Conservation (phyloP, 2,329 filamentous ascomycete species). For the Penicillium sp. region DNA sequence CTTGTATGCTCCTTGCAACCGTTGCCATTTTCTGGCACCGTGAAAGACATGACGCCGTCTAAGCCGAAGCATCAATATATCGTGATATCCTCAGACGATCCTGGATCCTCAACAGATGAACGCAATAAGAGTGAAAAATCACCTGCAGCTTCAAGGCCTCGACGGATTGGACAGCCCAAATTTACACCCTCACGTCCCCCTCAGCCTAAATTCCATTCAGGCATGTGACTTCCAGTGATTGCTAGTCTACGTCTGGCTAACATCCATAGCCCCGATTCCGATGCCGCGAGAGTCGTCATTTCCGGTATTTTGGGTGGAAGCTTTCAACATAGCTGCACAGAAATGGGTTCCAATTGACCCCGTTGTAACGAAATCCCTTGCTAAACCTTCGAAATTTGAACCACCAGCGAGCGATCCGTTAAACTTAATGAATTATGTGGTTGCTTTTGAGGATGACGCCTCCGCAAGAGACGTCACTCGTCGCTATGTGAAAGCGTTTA, state of each 20-base stretch:
- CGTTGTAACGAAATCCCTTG: conserved; percentile 75
- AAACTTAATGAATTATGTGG: conserved; percentile 77
- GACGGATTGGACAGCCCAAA: conserved; percentile 39
- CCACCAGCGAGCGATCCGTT: conserved; percentile 74
- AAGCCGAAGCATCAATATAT: conserved; percentile 41
- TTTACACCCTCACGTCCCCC: conserved; percentile 27
- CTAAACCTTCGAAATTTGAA: conserved; percentile 73
- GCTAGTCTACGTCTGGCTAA: conserved; percentile 11
- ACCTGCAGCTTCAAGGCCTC: conserved; percentile 20
- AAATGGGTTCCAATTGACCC: conserved; percentile 91
- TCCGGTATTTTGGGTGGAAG: conserved; percentile 93
- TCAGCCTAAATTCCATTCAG: conserved; percentile 13
- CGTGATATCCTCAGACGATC: conserved; percentile 37
- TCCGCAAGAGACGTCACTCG: conserved; percentile 80
- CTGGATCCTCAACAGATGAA: conserved; percentile 32
- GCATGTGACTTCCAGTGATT: conserved; percentile 15
- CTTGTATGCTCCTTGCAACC: conserved; percentile 89
- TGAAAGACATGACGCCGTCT: conserved; percentile 44
- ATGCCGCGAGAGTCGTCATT: conserved; percentile 67
- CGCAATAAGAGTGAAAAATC: conserved; percentile 11
- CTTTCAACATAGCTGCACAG: conserved; percentile 78
- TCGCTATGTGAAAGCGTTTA: conserved; percentile 83
- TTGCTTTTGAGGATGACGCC: conserved; percentile 80
- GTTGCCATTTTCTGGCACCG: conserved; percentile 62
- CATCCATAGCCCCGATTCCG: conserved; percentile 36